phyloP scores from a whole-genome alignment of 257 asterid species.

The Jasminum sambac region DNA sequence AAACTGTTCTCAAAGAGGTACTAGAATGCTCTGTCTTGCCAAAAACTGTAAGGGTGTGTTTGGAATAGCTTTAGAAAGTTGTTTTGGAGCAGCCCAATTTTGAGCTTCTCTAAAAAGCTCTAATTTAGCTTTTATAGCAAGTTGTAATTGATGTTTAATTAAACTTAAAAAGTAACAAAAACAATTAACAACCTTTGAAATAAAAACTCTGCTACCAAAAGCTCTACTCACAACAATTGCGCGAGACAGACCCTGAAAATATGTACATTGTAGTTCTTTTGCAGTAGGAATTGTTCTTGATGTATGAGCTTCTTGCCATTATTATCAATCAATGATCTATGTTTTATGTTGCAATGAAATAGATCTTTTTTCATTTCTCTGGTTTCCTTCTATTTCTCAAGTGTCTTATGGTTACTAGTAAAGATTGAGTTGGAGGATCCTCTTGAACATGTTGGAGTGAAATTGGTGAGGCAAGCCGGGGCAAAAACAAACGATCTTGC shows the following conservation, averaged over 20 bases:
- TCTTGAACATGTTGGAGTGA: constrained; percentile 82
- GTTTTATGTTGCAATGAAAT: background rate
- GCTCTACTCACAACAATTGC: no score
- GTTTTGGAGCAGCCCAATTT: no score
- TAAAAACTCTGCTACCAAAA: no score
- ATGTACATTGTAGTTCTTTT: background rate
- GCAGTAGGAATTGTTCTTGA: background rate
- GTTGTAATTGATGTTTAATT: no score
- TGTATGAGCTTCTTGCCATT: background rate
- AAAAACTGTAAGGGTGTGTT: no score
- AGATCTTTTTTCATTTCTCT: background rate
- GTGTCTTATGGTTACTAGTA: constrained; percentile 42
- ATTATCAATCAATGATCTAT: background rate
- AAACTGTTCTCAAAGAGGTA: constrained; percentile 90
- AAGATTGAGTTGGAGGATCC: constrained; percentile 94
- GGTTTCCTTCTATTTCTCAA: constrained; percentile 15
- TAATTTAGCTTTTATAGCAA: no score
- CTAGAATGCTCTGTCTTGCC: no score
- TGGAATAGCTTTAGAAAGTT: no score
- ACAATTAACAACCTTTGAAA: no score
- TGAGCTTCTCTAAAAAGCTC: no score
- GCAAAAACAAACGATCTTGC: constrained; percentile 85
- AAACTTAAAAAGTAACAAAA: no score
- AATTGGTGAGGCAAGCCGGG: constrained; percentile 85
- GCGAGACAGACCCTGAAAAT: background rate